Conservation (phyloP, 768 basidiomycete genomes). For the Russula vinacea region DNA sequence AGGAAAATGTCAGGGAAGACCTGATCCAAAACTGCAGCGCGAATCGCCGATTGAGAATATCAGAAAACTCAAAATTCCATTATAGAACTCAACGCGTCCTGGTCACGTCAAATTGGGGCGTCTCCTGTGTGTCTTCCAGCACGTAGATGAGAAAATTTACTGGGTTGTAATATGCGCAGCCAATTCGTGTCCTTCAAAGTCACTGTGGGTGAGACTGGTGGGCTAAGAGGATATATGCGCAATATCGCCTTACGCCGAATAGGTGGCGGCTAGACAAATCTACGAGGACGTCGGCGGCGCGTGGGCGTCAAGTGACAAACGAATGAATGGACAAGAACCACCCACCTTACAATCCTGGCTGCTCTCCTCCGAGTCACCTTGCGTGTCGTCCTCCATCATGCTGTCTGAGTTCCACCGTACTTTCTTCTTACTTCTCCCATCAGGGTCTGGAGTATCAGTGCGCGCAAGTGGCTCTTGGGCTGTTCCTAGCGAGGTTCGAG, state of each 20-base stretch:
- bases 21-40: slow-evolving; percentile 75
- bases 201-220: neutral
- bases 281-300: slow-evolving; percentile 27
- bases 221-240: slow-evolving; percentile 15
- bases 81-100: slow-evolving; percentile 46
- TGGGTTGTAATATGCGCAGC: slow-evolving; percentile 76
- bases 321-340: neutral
- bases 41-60: slow-evolving; percentile 7
- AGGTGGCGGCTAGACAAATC: slow-evolving; percentile 51
- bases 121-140: slow-evolving; percentile 77
- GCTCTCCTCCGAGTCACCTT: slow-evolving; percentile 27
- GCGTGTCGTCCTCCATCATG: slow-evolving; percentile 24
- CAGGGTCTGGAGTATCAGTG: slow-evolving; percentile 30
- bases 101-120: slow-evolving; percentile 55
- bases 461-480: slow-evolving; percentile 4
- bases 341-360: slow-evolving; percentile 32
- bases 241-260: slow-evolving; percentile 45
- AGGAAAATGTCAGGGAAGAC: slow-evolving; percentile 66
- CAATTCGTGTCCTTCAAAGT: slow-evolving; percentile 57
- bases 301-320: slow-evolving; percentile 15
- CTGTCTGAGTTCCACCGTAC: slow-evolving; percentile 35
- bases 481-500: slow-evolving; percentile 12
- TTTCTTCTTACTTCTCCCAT: slow-evolving; percentile 31
- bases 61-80: slow-evolving; percentile 15
- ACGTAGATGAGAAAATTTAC: slow-evolving; percentile 58